Percentiles rank a stretch among this genome's conserved stretches.
phyloP scores from a whole-genome alignment of 1,284 basidiomycete genomes.

The Bondarzewia mesenterica region DNA sequence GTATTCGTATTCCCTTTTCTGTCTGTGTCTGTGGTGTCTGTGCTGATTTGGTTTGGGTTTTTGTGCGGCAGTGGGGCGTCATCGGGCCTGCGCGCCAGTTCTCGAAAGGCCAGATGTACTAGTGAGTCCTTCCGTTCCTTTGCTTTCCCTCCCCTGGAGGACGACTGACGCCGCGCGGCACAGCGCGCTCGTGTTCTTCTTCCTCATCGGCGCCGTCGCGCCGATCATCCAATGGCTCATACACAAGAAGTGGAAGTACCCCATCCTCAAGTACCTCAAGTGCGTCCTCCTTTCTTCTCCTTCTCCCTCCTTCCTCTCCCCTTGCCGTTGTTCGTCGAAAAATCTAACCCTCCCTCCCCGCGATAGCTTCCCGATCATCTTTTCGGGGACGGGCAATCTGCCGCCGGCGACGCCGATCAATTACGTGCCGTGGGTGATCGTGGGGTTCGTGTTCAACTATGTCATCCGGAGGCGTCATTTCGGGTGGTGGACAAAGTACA shows the following conservation, averaged over 20 bases:
- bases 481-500: conserved; percentile 45
- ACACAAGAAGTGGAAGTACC: conserved; percentile 23
- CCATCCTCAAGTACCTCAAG: conserved; percentile 20
- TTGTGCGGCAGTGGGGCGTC: conserved; percentile 25
- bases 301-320: not conserved
- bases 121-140: not conserved
- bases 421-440: conserved; percentile 34
- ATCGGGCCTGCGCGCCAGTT: conserved; percentile 33
- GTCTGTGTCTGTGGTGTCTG: conserved; percentile 10
- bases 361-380: conserved; percentile 34
- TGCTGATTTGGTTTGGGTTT: not conserved
- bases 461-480: conserved; percentile 35
- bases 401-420: conserved; percentile 38
- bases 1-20: conserved; percentile 1
- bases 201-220: conserved; percentile 41
- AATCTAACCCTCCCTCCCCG: not conserved
- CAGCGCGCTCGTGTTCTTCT: conserved; percentile 33
- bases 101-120: conserved; percentile 22
- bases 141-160: not conserved
- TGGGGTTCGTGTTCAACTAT: conserved; percentile 43
- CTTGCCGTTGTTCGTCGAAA: not conserved
- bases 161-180: not conserved
- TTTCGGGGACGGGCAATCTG: conserved; percentile 38
- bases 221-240: conserved; percentile 32
- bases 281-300: not conserved